Evolutionary conservation across 2,329 filamentous ascomycete species (phyloP).

Genomic region (Sporothrix mexicana): DNA sequence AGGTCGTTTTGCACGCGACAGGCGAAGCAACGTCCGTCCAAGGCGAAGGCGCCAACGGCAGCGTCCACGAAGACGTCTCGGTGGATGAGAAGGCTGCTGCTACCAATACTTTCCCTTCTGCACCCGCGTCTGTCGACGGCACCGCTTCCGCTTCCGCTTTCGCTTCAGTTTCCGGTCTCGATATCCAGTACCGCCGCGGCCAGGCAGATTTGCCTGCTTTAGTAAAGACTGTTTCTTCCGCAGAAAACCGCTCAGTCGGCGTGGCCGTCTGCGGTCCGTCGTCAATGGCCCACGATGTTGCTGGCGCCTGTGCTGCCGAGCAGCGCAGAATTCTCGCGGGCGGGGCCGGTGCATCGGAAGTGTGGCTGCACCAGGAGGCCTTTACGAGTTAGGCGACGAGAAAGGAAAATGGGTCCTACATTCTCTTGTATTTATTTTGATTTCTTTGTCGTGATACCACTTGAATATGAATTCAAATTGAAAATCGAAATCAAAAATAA

Average conservation of each 20-base stretch:
- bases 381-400: too few relatives aligned
- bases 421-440: too few relatives aligned
- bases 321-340: constrained; percentile 32
- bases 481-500: too few relatives aligned
- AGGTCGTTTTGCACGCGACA: background rate
- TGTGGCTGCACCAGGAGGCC: constrained; percentile 34
- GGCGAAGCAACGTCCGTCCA: background rate
- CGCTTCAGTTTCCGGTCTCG: constrained; percentile 12
- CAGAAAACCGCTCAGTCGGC: background rate
- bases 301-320: constrained; percentile 11
- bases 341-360: constrained; percentile 17
- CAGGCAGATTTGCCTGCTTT: constrained; percentile 11
- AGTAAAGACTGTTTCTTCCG: background rate
- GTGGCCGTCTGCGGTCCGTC: constrained; percentile 32
- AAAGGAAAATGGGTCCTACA: too few relatives aligned
- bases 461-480: too few relatives aligned
- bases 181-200: constrained; percentile 35
- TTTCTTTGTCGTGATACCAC: constrained; percentile 7
- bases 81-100: background rate
- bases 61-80: background rate
- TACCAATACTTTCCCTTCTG: too few relatives aligned
- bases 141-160: background rate
- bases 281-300: constrained; percentile 30
- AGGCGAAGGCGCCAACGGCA: background rate
- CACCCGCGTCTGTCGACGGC: background rate